A percentile compares a stretch with the other conserved stretches of the same genome.
Conservation (phyloP, 441 rosid species). For the Pelargonium cotyledonis region DNA sequence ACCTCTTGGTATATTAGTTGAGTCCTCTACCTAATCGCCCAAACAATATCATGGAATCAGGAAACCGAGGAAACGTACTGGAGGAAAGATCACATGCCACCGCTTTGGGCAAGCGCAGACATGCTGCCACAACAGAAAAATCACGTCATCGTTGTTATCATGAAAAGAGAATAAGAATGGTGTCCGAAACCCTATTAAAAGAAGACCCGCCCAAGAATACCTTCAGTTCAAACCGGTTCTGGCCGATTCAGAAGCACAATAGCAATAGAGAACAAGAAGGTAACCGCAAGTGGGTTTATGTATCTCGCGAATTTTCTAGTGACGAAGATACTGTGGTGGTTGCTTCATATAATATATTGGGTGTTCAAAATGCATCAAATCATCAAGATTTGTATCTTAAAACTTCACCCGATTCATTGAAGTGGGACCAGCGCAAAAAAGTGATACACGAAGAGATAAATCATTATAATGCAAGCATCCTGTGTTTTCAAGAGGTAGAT, state of each 20-base stretch:
- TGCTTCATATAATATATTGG: slow-evolving; percentile 80
- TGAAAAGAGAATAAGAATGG: slow-evolving; percentile 24
- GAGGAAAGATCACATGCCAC: slow-evolving; percentile 19
- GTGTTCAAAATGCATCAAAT: slow-evolving; percentile 69
- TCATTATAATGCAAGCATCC: slow-evolving; percentile 58
- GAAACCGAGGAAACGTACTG: neutral
- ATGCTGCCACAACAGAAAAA: slow-evolving; percentile 16
- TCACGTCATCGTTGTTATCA: neutral
- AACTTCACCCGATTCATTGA: slow-evolving; percentile 44
- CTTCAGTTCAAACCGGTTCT: slow-evolving; percentile 27
- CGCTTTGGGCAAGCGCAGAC: slow-evolving; percentile 27
- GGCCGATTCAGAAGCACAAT: slow-evolving; percentile 23
- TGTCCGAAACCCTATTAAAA: slow-evolving; percentile 28
- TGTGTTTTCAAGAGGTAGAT: slow-evolving; percentile 97
- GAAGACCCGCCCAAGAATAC: slow-evolving; percentile 19
- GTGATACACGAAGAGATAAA: slow-evolving; percentile 61
- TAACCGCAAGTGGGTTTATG: slow-evolving; percentile 61
- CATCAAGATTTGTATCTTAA: slow-evolving; percentile 66
- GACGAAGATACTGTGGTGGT: slow-evolving; percentile 62
- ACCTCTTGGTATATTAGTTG: no score
- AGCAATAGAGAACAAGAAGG: slow-evolving; percentile 20
- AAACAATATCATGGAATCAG: neutral
- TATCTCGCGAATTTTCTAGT: slow-evolving; percentile 37
- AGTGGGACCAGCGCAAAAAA: slow-evolving; percentile 68
- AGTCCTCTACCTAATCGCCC: no score